Conservation (phyloP, 768 basidiomycete genomes). For the Lactifluus volemus region DNA sequence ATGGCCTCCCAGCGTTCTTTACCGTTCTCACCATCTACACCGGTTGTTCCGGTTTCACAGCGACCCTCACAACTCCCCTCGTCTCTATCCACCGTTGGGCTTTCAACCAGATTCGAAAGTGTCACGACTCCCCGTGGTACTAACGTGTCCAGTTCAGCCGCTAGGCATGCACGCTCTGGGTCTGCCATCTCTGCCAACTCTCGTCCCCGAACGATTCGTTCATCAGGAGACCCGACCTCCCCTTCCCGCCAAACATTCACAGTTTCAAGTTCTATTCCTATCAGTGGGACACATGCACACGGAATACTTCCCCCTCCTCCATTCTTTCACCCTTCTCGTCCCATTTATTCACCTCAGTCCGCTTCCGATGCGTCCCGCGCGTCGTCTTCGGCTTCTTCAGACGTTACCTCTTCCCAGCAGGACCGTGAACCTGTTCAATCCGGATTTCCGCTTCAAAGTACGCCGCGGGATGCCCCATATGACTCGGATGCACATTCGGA, state of each 20-base stretch:
- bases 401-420: slow-evolving; percentile 15
- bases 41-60: slow-evolving; percentile 12
- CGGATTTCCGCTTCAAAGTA: slow-evolving; percentile 33
- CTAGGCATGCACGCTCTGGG: slow-evolving; percentile 8
- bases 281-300: slow-evolving; percentile 46
- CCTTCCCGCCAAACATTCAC: slow-evolving; percentile 9
- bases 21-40: slow-evolving; percentile 19
- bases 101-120: slow-evolving; percentile 18
- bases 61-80: slow-evolving; percentile 20
- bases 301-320: slow-evolving; percentile 73
- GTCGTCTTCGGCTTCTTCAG: slow-evolving; percentile 26
- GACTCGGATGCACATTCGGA: slow-evolving; percentile 37
- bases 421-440: slow-evolving; percentile 18
- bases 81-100: slow-evolving; percentile 15
- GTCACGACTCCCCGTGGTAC: slow-evolving; percentile 1
- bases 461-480: slow-evolving; percentile 31
- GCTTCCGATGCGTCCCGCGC: slow-evolving; percentile 27
- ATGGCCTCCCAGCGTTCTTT: slow-evolving; percentile 21
- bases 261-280: slow-evolving; percentile 5
- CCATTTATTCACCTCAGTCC: slow-evolving; percentile 38
- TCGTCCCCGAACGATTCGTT: slow-evolving; percentile 4
- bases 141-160: background rate
- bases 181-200: slow-evolving; percentile 15
- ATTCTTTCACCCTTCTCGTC: slow-evolving; percentile 68
- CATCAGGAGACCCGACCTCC: slow-evolving; percentile 14